Base-by-base conservation (phyloP, 352 stramenopile species). In the Pythium phragmiticola region DNA sequence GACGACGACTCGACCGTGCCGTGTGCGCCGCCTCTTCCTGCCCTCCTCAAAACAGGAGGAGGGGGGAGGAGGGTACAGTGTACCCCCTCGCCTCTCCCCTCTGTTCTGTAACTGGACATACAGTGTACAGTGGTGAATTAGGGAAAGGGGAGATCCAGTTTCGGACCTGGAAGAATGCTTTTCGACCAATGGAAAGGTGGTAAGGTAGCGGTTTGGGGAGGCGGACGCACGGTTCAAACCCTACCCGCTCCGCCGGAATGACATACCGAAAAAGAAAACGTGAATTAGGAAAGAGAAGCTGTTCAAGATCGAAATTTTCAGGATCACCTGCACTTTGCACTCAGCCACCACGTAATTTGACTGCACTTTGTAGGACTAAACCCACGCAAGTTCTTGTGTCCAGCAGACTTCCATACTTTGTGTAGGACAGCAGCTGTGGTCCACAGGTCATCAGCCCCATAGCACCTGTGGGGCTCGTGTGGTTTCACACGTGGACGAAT, bases 61-160 rank as follows among this genome's bases (percentile, higher is more conserved):
- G 21, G 51, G 34, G 51, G n/a, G 51, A n/a, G 9, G 30, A 19
- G 33, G 37, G 13, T 39, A 33, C 28, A 33, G 16, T 58, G 36
- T 39, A 33, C 51, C 54, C 39, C 48, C 19, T 47, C 57, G 28
- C 51, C 58, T 65, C 37, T 53, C 19, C 30, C 26, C 46, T n/a
- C 21, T 12, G 26, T 30, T 30, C 26, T 30, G 26, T 30, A 30
- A 30, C 26, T 30, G 26, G 26, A 30, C 26, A 30, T 30, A 30
- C 26, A 13, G 21, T 46, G 43, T 30, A 30, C 26, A 13, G 21
- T 46, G 43, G 55, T 36, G 33, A 64, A 68, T 53, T 62, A 68
- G 62, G 62, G 62, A 37, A 61, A 58, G 62, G 60, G 60, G 33
- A 67, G 52, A 57, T 67, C 43, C 60, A 41, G 51, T 67, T 61